Base-by-base conservation (phyloP, 768 basidiomycete genomes). In the Serendipita vermifera region DNA sequence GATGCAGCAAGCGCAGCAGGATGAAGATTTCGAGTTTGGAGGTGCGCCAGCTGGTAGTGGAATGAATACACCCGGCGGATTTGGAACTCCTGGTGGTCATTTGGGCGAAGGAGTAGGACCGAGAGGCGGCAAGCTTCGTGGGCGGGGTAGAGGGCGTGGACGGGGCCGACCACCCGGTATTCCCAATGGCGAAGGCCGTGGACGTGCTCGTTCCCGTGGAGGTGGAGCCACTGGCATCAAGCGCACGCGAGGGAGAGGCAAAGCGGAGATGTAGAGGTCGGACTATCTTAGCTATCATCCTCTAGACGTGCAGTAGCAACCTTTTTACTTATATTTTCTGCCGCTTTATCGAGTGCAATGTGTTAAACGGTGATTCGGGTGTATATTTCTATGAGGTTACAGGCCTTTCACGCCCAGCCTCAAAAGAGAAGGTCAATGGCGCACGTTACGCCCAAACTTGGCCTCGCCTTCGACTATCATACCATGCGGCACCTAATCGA, bases 201-300 rank as follows among this genome's bases (percentile, higher is more conserved):
- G 46, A n/a, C n/a, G n/a, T n/a, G n/a, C n/a, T 27, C 20, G 46
- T 15, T 51, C 46, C 24, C 46, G 46, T 22, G 46, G 46, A 41
- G 39, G 39, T 6, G 24, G 46, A 11, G 46, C 24, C 9, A 51
- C 46, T 0, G 46, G 46, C 27, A 31, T 20, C 9, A 29, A 31
- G n/a, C n/a, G n/a, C n/a, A n/a, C n/a, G 32, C 46, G 46, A n/a
- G 46, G 46, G 5, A 51, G 46, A 29, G 46, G 39, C 5, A 26
- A 26, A 9, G 15, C 39, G 39, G 39, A n/a, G n/a, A n/a, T n/a
- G n/a, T n/a, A n/a, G n/a, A n/a, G n/a, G n/a, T n/a, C n/a, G n/a
- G n/a, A n/a, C n/a, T n/a, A n/a, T n/a, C n/a, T n/a, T n/a, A n/a
- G n/a, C n/a, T n/a, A n/a, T n/a, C n/a, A n/a, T n/a, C n/a, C n/a